A percentile compares a stretch with the other conserved stretches of the same genome.
phyloP scores from a whole-genome alignment of 371 early-diverging fungal species.

The Rhizopus stolonifer region DNA sequence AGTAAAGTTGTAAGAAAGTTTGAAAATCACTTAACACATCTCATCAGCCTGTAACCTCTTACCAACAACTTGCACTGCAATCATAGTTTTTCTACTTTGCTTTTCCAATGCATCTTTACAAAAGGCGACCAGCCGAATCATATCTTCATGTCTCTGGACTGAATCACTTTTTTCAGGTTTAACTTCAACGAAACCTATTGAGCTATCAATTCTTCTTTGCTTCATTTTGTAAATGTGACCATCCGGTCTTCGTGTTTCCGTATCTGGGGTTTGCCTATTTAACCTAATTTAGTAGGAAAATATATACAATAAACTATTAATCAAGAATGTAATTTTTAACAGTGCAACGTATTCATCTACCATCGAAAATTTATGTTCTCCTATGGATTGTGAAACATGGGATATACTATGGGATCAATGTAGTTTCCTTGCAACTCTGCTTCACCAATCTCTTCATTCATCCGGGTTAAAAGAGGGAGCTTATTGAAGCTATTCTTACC shows the following conservation, averaged over 20 bases:
- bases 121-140: conserved; percentile 15
- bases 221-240: conserved; percentile 23
- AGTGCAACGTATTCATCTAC: no score
- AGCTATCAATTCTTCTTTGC: conserved; percentile 15
- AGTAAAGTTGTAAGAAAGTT: conserved; percentile 8
- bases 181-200: conserved; percentile 20
- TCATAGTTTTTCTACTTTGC: conserved; percentile 16
- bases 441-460: no score
- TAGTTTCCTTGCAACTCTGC: no score
- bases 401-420: no score
- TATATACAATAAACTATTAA: neutral
- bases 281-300: neutral
- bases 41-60: no score
- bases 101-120: conserved; percentile 17
- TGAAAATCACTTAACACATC: conserved; percentile 9
- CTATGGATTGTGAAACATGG: no score
- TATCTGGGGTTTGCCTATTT: conserved; percentile 3
- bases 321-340: conserved; percentile 12
- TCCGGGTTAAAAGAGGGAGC: no score
- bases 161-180: conserved; percentile 21
- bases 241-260: neutral
- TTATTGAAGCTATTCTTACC: no score
- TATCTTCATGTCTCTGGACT: conserved; percentile 12
- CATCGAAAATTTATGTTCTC: no score
- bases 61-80: conserved; percentile 22